Conservation (phyloP, 352 stramenopile genomes). For the Hyaloperonospora brassicae region DNA sequence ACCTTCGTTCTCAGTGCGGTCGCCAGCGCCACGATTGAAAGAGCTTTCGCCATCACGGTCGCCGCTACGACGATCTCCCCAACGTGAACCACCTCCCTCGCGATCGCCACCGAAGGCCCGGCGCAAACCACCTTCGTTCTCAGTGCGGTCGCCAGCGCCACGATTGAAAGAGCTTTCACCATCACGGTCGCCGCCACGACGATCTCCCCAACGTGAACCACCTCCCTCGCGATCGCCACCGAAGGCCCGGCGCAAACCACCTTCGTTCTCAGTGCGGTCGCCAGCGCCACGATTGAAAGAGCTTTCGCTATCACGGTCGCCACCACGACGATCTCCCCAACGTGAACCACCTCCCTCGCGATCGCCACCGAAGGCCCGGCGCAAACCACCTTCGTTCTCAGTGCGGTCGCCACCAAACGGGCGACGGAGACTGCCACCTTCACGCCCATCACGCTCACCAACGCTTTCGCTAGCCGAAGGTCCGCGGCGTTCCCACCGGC, state of each 20-base stretch:
- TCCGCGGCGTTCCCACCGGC: slow-evolving; percentile 49
- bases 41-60: slow-evolving; percentile 28
- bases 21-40: slow-evolving; percentile 21
- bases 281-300: slow-evolving; percentile 19
- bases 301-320: slow-evolving; percentile 11
- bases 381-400: slow-evolving; percentile 29
- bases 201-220: slow-evolving; percentile 2
- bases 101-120: too few relatives aligned
- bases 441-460: slow-evolving; percentile 22
- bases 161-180: slow-evolving; percentile 6
- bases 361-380: slow-evolving; percentile 32
- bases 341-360: slow-evolving; percentile 33
- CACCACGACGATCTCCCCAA: background rate
- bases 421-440: slow-evolving; percentile 23
- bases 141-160: slow-evolving; percentile 34
- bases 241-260: slow-evolving; percentile 13
- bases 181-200: slow-evolving; percentile 12
- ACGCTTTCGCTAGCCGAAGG: slow-evolving; percentile 33
- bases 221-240: slow-evolving; percentile 26
- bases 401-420: slow-evolving; percentile 23
- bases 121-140: slow-evolving; percentile 1
- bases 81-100: too few relatives aligned
- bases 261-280: slow-evolving; percentile 22
- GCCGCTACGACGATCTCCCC: slow-evolving; percentile 14
- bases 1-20: slow-evolving; percentile 21